Evolutionary conservation across 306 rosid genomes (phyloP), one percentile per base, ranked within the genome.

Genomic region (Dryas drummondii): DNA sequence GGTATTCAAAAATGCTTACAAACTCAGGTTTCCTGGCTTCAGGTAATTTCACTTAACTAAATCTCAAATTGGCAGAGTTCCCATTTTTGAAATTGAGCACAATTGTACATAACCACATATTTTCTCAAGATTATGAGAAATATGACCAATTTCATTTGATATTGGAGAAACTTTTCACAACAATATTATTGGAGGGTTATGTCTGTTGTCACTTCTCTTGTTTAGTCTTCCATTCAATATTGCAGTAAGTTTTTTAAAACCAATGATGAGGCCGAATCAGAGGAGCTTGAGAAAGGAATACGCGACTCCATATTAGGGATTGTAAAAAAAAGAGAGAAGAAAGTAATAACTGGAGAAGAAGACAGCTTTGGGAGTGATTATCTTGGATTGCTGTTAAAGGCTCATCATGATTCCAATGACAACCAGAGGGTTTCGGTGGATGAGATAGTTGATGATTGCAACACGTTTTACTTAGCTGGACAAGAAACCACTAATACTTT

Each of bases 351-450:
- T 9, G 59, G 9, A 52, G 56, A 12, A 40, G 58, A 13, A 53
- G 82, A 27, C 40, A 4, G 45, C 27, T 71, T 62, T 63, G 82
- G 77, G 22, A 54, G 41, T 69, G 81, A 77, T 50, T 77, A n/a
- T n/a, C n/a, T n/a, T n/a, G n/a, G n/a, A n/a, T n/a, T n/a, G n/a
- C n/a, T n/a, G n/a, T n/a, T n/a, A n/a, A n/a, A n/a, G n/a, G n/a
- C n/a, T n/a, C n/a, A n/a, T n/a, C n/a, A n/a, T n/a, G n/a, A n/a
- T n/a, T n/a, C n/a, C n/a, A n/a, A n/a, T n/a, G n/a, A n/a, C n/a
- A n/a, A n/a, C n/a, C n/a, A n/a, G n/a, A n/a, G n/a, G n/a, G n/a
- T n/a, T n/a, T n/a, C n/a, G n/a, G n/a, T n/a, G n/a, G n/a, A n/a
- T n/a, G n/a, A n/a, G n/a, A n/a, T n/a, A n/a, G n/a, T n/a, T n/a